Evolutionary conservation across 164 flowering plant species (phyloP).

Genomic region (grape (Vitis vinifera)): ASM3070453v1 NC_081810.1:13331001-13331500

Average conservation of each 20-base stretch:
- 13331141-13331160: constrained; percentile 71
- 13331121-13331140: constrained; percentile 84
- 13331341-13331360: too few species aligned
- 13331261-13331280: background rate
- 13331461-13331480: constrained; percentile 72
- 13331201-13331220: constrained; percentile 84
- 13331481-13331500: constrained; percentile 92
- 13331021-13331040: background rate
- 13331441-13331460: constrained; percentile 78
- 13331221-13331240: constrained; percentile 85
- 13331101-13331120: constrained; percentile 80
- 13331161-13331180: constrained; percentile 83
- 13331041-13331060: background rate
- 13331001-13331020: background rate
- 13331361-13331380: too few species aligned
- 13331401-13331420: constrained; percentile 56
- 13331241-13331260: constrained; percentile 24
- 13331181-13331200: constrained; percentile 77
- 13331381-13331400: constrained; percentile 12
- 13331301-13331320: background rate
- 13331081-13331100: constrained; percentile 85
- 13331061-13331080: constrained; percentile 26
- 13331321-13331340: background rate
- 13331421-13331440: constrained; percentile 86
- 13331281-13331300: background rate